Percentiles rank a stretch among this genome's conserved stretches.
phyloP scores from a whole-genome alignment of 75 land plant genomes.

The Cupressus sempervirens region DNA sequence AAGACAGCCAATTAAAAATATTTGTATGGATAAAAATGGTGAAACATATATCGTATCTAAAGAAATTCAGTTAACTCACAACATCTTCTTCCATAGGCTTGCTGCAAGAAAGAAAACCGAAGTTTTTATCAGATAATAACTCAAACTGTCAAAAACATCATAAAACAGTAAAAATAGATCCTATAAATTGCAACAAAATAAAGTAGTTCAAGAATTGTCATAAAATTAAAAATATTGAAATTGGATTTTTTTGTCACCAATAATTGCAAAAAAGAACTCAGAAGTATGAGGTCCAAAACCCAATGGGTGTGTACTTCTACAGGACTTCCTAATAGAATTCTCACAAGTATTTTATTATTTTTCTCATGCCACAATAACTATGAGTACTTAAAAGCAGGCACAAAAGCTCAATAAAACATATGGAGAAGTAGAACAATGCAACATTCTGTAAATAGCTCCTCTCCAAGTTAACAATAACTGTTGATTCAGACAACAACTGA shows the following conservation, averaged over 20 bases:
- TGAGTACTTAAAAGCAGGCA: neutral
- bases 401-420: neutral
- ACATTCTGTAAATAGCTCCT: neutral
- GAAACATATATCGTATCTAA: neutral
- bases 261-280: neutral
- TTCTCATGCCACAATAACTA: neutral
- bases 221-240: neutral
- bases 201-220: neutral
- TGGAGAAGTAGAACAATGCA: neutral
- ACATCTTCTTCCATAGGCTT: conserved; percentile 3
- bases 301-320: neutral
- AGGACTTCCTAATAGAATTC: neutral
- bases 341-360: neutral
- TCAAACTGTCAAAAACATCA: neutral
- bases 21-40: neutral
- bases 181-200: neutral
- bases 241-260: too few species aligned
- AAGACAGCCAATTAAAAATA: neutral
- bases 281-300: neutral
- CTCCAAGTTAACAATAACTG: neutral
- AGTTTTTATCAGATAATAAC: neutral
- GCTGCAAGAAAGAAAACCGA: neutral
- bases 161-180: neutral
- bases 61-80: neutral
- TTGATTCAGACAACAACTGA: neutral